Conservation (phyloP, 2,329 filamentous ascomycete genomes). For the Trichoderma breve region DNA sequence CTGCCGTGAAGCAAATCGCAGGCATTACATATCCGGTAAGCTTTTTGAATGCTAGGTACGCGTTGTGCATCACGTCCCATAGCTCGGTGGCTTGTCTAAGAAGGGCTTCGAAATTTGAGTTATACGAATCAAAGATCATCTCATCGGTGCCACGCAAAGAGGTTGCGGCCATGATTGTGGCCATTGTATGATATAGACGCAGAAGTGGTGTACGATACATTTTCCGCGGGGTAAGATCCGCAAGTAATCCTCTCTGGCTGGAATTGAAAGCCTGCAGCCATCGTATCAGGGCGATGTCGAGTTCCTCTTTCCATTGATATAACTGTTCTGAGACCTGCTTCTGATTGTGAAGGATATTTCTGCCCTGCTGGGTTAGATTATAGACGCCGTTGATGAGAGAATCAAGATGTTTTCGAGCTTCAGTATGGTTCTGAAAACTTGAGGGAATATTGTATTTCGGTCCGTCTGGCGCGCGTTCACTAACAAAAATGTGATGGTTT, state of each 20-base stretch:
- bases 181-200: constrained; percentile 16
- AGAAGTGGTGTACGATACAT: constrained; percentile 8
- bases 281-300: not conserved
- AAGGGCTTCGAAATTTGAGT: not conserved
- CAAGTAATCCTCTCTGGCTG: not conserved
- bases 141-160: constrained; percentile 12
- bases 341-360: not conserved
- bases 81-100: not conserved
- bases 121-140: constrained; percentile 11
- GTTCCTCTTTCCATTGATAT: not conserved
- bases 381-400: constrained; percentile 12
- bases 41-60: not conserved
- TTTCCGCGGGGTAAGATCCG: not conserved
- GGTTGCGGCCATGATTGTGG: constrained; percentile 16
- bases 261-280: not conserved
- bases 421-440: not conserved
- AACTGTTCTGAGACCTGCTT: not conserved
- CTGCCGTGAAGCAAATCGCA: constrained; percentile 20
- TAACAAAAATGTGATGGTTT: constrained; percentile 15
- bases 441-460: constrained; percentile 19
- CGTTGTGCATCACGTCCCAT: not conserved
- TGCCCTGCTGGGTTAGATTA: not conserved
- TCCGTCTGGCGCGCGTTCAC: constrained; percentile 11
- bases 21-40: not conserved
- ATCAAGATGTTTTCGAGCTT: constrained; percentile 11